Percentiles rank a stretch among this genome's conserved stretches.
Evolutionary conservation across 2,329 filamentous ascomycete species (phyloP).

Genomic region (Botrytis galanthina): DNA sequence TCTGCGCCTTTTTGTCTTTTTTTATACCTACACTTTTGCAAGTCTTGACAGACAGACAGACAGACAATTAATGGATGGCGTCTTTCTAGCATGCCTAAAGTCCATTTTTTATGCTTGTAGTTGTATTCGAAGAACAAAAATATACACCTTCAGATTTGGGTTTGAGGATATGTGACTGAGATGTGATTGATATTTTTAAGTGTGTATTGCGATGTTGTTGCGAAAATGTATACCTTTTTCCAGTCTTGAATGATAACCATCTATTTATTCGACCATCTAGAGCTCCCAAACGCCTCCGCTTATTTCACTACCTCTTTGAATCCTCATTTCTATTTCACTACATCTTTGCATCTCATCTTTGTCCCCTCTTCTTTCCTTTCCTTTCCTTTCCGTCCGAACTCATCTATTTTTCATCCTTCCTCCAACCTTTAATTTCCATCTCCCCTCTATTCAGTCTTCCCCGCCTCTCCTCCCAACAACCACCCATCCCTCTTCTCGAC

Average conservation of each 20-base stretch:
- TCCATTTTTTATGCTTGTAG: not conserved
- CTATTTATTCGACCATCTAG: conserved; percentile 4
- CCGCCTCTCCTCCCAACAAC: conserved; percentile 24
- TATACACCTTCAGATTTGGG: not conserved
- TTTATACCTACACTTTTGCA: conserved; percentile 5
- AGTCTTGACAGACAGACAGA: conserved; percentile 4
- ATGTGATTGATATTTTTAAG: not conserved
- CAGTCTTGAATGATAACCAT: not conserved
- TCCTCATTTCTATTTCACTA: not conserved
- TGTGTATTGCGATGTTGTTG: not conserved
- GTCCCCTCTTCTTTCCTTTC: not conserved
- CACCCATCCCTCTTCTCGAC: conserved; percentile 23
- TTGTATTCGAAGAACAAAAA: conserved; percentile 9
- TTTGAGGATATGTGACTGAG: not conserved
- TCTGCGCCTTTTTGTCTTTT: conserved; percentile 12
- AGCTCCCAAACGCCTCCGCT: conserved; percentile 1
- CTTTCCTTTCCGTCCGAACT: conserved; percentile 23
- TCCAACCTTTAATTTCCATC: conserved; percentile 46
- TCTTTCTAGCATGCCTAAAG: not conserved
- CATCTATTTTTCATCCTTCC: conserved; percentile 22
- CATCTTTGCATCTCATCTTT: not conserved
- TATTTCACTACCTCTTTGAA: not conserved
- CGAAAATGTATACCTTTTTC: not conserved
- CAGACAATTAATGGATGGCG: not conserved
- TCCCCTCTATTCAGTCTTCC: conserved; percentile 37